Evolutionary conservation across 2,329 filamentous ascomycete species (phyloP).

Genomic region (Teratosphaeria epicoccoides): DNA sequence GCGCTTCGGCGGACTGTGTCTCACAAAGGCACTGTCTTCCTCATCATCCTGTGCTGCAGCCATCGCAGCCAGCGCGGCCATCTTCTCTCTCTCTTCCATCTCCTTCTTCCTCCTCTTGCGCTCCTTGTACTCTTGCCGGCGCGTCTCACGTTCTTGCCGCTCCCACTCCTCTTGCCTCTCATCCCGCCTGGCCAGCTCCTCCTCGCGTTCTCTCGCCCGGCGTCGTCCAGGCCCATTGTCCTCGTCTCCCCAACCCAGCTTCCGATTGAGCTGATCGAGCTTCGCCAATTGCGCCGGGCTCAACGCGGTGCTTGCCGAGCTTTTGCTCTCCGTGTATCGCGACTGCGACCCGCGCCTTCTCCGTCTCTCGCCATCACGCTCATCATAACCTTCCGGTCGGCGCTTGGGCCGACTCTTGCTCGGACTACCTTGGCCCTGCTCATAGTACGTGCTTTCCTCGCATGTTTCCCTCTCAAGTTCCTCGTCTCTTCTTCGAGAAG

Average conservation of each 20-base stretch:
- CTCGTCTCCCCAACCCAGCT: constrained; percentile 32
- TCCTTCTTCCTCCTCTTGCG: constrained; percentile 31
- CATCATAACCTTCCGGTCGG: background rate
- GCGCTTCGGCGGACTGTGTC: constrained; percentile 7
- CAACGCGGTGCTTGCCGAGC: constrained; percentile 27
- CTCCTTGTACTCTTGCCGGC: constrained; percentile 9
- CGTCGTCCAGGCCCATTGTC: background rate
- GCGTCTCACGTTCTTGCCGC: constrained; percentile 34
- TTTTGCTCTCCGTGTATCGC: constrained; percentile 1
- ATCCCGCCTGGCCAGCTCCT: constrained; percentile 17
- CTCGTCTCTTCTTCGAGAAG: constrained; percentile 1
- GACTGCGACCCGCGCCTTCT: background rate
- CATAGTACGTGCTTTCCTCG: background rate
- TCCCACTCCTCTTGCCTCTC: constrained; percentile 22
- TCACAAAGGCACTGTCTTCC: constrained; percentile 11
- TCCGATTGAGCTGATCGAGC: constrained; percentile 52
- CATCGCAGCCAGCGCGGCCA: constrained; percentile 27
- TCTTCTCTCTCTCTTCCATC: constrained; percentile 28
- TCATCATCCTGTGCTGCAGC: constrained; percentile 19
- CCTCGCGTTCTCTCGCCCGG: constrained; percentile 23
- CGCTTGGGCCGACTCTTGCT: constrained; percentile 9
- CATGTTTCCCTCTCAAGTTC: background rate
- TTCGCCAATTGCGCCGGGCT: constrained; percentile 53
- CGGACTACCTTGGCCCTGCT: constrained; percentile 5
- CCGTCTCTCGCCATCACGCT: background rate